Base-by-base conservation (phyloP, 306 rosid genomes). In the Vicia sativa region DNA sequence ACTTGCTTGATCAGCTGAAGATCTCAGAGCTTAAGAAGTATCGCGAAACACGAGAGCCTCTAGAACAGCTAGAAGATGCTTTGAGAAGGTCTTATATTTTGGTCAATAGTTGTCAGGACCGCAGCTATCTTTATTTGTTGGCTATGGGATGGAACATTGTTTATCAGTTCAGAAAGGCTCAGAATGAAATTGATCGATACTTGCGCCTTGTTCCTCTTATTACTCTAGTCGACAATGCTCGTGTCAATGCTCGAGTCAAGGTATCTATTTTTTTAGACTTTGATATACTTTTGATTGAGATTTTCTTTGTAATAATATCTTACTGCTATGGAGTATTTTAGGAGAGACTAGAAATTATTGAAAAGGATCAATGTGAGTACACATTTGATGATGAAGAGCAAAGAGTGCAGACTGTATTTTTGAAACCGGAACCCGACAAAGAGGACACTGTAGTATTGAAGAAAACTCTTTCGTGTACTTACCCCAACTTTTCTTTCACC, bases 81-180 rank as follows among this genome's bases (percentile, higher is more conserved):
- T 85, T 95, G 13, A 90, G 95, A 72, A 87, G 96, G 74, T 85
- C 97, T n/a, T 90, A 74, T 62, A 74, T 90, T 67, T 81, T 95
- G 86, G 90, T 95, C 62, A 80, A 88, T 50, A 95, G 96, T 78
- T 95, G 99, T 77, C 92, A 90, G 57, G 97, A 90, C 38, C 84
- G 95, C 15, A 90, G 99, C 80, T 95, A 86, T 70, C 91, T 95
- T 55, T 95, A 90, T 74, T 31, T 95, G 79, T 85, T 95, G 11
- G 99, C 99, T 61, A 95, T 95, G 99, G 99, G 99, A 0, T 95
- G 99, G 99, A 95, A 88, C 84, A 85, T 95, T 42, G 97, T 95
- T 34, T 95, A 95, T 58, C 99, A 95, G 61, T 95, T 95, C 85
- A 78, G 99, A 43, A 86, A 85, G 85, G 99, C 97, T 18, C 99